Base-by-base conservation (phyloP, 1,284 basidiomycete genomes). In the Tetrapyrgos nigripes region DNA sequence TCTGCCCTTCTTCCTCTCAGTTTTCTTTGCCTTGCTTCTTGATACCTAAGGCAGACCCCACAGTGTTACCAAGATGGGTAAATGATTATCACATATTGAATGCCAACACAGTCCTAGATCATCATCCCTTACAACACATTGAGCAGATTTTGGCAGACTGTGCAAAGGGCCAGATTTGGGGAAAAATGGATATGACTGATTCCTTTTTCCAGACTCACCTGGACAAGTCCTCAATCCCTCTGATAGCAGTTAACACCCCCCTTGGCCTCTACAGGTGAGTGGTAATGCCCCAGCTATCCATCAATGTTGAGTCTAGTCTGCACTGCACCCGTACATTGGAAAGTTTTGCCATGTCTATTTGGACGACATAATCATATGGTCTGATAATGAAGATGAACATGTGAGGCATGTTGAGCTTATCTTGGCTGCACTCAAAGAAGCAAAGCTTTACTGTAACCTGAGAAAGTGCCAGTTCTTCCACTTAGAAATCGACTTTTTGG, bases 361-460 rank as follows among this genome's bases (percentile, higher is more conserved):
- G 1, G 57, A 79, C 57, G 70, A 78, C 55, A 76, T 79, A 46
- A 66, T 77, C 49, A 74, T 78, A 48, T 80, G 70, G 69, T 77
- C 73, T 0, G 4, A 70, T 1, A 57, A 58, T 1, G 13, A 71
- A 0, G 67, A 70, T 27, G 71, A 80, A 57, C 78, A 81, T 55
- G 23, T 51, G 1, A 0, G 50, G 1, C 68, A 78, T 58, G 64
- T 76, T 3, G 10, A n/a, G 0, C 33, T 51, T 8, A 70, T 77
- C 8, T 59, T 77, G 0, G 24, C 66, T 1, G 53, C 53, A 0
- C 64, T 76, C 0, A 35, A 60, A 0, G 33, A 26, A 0, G 66
- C 65, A 13, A 59, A 61, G 3, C 60, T 75, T 0, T 76, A 68
- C 53, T 68, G 66, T 43, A 70, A 65, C 9, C 50, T 58, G 0